Percentiles rank a stretch among this genome's conserved stretches.
phyloP scores from a whole-genome alignment of 257 asterid genomes.

The Linderniella brevidens region DNA sequence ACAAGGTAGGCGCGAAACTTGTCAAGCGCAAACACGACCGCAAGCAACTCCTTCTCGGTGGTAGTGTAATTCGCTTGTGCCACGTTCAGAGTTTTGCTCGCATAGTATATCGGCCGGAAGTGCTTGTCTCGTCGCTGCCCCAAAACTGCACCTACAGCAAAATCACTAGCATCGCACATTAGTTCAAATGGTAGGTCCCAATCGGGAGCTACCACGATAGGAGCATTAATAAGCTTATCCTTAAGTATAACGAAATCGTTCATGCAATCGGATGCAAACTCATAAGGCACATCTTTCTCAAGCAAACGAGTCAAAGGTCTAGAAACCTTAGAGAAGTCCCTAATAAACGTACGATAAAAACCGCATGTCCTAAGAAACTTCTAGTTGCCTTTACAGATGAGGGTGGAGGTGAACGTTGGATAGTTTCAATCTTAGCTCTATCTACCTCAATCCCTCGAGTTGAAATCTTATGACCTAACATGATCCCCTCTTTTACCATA shows the following conservation, averaged over 20 bases:
- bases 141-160: neutral
- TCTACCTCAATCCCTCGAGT: neutral
- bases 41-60: neutral
- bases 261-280: neutral
- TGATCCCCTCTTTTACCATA: neutral
- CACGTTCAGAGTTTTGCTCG: neutral
- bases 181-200: neutral
- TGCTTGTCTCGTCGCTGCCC: neutral
- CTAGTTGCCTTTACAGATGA: neutral
- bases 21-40: neutral
- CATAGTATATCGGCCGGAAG: neutral
- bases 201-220: neutral
- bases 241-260: neutral
- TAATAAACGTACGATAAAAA: neutral
- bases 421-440: neutral
- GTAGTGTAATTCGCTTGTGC: neutral
- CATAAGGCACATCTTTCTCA: neutral
- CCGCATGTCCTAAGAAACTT: constrained; percentile 1
- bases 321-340: neutral
- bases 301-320: neutral
- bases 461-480: neutral
- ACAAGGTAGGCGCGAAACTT: neutral
- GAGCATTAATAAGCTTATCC: neutral
- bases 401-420: neutral
- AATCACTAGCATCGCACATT: neutral